These are phyloP conservation scores for Helichrysum umbraculigerum DNA, from an alignment of 129 eudicot species.

Conservation along the genomic window DNA sequence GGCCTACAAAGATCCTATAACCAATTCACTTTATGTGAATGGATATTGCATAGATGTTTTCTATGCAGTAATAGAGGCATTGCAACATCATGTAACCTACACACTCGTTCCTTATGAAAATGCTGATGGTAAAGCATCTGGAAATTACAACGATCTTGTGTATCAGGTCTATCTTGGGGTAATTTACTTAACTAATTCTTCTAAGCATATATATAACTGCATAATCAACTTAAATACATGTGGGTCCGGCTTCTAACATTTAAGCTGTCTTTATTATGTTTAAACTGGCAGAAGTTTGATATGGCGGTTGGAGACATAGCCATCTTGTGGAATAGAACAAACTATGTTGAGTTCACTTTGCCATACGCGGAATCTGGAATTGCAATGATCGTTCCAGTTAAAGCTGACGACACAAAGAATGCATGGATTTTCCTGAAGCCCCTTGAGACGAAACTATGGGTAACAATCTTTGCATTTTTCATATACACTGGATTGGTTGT, in stretches of 20 bases:
- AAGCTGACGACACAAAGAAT: conserved; percentile 37
- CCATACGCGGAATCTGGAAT: conserved; percentile 55
- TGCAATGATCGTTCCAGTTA: conserved; percentile 41
- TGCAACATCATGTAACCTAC: conserved; percentile 36
- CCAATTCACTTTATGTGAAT: conserved; percentile 13
- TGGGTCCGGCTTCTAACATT: not conserved
- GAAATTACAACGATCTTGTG: conserved; percentile 30
- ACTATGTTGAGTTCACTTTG: conserved; percentile 49
- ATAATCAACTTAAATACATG: too few relatives aligned
- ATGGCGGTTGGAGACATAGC: conserved; percentile 53
- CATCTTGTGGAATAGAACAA: conserved; percentile 38
- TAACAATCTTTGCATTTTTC: conserved; percentile 44
- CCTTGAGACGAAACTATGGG: conserved; percentile 44
- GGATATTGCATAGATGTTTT: conserved; percentile 62
- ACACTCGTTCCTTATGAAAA: conserved; percentile 39
- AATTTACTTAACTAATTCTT: conserved; percentile 1
- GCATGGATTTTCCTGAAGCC: conserved; percentile 64
- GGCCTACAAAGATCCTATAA: conserved; percentile 17
- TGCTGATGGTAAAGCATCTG: conserved; percentile 11
- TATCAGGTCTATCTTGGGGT: conserved; percentile 34
- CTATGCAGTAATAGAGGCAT: conserved; percentile 39
- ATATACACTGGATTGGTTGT: conserved; percentile 54
- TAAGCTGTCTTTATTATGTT: not conserved
- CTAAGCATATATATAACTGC: too few relatives aligned
- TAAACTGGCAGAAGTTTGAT: conserved; percentile 37